Base-by-base conservation (phyloP, 768 basidiomycete genomes). In the Hygrocybe coccinea region DNA sequence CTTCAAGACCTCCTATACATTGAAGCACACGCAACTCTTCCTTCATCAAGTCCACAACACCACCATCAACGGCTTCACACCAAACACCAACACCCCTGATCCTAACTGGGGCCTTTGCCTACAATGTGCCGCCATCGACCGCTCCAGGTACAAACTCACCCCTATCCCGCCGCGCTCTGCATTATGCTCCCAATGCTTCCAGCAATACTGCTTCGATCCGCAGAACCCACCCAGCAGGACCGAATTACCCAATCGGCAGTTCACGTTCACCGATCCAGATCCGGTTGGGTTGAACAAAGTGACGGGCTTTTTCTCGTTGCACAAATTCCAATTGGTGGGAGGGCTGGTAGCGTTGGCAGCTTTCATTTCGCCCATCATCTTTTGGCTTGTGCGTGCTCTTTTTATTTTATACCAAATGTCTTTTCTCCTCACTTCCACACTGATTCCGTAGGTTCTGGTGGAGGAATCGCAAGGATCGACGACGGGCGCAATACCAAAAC, bases 61-160 rank as follows among this genome's bases (percentile, higher is more conserved):
- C 61, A 76, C 74, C 19, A 72, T 82, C 38, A 77, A 77, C 14
- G 87, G 87, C 14, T 87, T 85, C 68, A 67, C 73, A 12, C 80
- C 84, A 33, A 79, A 86, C 48, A 72, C 80, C 36, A 85, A 79
- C 56, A 68, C 65, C 5, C 73, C 83, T 29, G 89, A 90, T 79
- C 57, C 79, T 75, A 60, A 81, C 71, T 77, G 85, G 52, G 77
- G 84, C 2, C 76, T 74, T 37, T 92, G 90, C 61, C 73, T 93
- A 17, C 81, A 81, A 64, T 86, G 91, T 66, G 82, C 84, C 35
- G 73, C 72, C 22, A 67, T 83, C 51, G 82, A 83, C 58, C 77
- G 82, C 10, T 76, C 76, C 1, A 74, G 81, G n/a, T 58, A 71
- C 47, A 77, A 75, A 56, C 58, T 70, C 12, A 60, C 63, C 0